These are phyloP conservation scores for Ophiostoma quercus DNA, from an alignment of 2,329 filamentous ascomycete genomes.

Conservation along the genomic window DNA sequence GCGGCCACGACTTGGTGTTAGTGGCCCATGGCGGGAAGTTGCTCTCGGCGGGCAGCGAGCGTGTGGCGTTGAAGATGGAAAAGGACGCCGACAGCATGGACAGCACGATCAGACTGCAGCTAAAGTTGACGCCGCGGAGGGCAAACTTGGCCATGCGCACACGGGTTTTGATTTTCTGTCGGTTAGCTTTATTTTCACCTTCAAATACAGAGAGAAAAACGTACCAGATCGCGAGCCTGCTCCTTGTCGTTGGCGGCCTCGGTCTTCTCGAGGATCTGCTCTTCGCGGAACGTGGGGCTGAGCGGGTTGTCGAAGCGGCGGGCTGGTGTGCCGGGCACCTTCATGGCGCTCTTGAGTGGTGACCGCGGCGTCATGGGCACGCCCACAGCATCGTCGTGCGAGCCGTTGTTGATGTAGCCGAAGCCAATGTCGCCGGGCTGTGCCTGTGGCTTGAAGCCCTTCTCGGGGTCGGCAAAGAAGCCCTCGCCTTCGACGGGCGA, in stretches of 20 bases:
- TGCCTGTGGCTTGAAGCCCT: conserved; percentile 54
- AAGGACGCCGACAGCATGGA: conserved; percentile 86
- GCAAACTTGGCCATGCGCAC: conserved; percentile 92
- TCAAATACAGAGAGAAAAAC: conserved; percentile 35
- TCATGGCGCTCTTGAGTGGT: conserved; percentile 86
- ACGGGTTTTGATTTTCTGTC: conserved; percentile 81
- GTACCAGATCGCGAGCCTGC: conserved; percentile 81
- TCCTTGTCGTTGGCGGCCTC: conserved; percentile 78
- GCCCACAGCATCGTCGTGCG: conserved; percentile 50
- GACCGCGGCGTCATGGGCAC: conserved; percentile 66
- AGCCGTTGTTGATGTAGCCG: conserved; percentile 69
- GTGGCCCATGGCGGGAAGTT: conserved; percentile 78
- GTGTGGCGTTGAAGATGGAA: conserved; percentile 87
- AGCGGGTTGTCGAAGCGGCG: conserved; percentile 69
- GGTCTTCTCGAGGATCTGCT: conserved; percentile 78
- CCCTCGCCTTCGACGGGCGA: conserved; percentile 61
- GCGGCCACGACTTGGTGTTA: conserved; percentile 79
- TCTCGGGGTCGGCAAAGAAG: conserved; percentile 57
- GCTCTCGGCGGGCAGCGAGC: conserved; percentile 66
- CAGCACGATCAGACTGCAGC: conserved; percentile 90
- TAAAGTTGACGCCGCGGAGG: conserved; percentile 93
- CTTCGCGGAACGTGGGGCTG: conserved; percentile 87
- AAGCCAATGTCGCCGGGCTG: conserved; percentile 87
- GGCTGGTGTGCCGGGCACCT: conserved; percentile 74
- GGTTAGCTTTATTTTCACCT: conserved; percentile 3